Base-by-base conservation (phyloP, 306 rosid genomes). In the Trifolium fragiferum region DNA sequence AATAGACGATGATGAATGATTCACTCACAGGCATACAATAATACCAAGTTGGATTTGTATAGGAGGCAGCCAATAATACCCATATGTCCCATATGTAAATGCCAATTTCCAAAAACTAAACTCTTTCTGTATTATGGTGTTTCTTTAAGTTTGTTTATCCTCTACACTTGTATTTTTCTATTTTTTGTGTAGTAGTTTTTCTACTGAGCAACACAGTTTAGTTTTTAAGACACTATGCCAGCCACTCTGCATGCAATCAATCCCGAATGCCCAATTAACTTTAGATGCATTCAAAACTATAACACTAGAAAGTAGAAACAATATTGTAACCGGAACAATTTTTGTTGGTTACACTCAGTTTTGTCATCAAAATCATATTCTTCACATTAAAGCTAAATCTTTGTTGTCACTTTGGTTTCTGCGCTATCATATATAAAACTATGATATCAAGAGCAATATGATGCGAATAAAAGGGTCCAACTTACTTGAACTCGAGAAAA, bases 401-500 rank as follows among this genome's bases (percentile, higher is more conserved):
- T 47, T 38, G 25, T 73, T 35, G 49, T 53, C 72, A 61, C 70
- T 25, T 8, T 35, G 21, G 62, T 61, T 73, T 73, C 41, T 47
- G 50, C 58, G 23, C 70, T 54, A 27, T 67, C 65, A 58, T 30
- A 54, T 63, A 70, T 21, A 76, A 44, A 68, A 20, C 58, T 23
- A 66, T 61, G 51, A 84, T 11, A 67, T 30, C 66, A 53, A 62
- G 66, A 72, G 43, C 58, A 30, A 46, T 20, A 61, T 33, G 41
- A 53, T 46, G 65, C 51, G 47, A 78, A 62, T 20, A 50, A 14
- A 68, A 74, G 46, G 50, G 41, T 54, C 70, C 47, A 67, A 81
- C 90, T 85, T 87, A 90, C 96, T 71, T 70, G 64, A 76, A 78
- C 54, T 76, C 27, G 63, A 67, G 77, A 83, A 73, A 64, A 82